Percentiles rank a stretch among this genome's conserved stretches.
Conservation (phyloP, 805 yeast genomes). For the Allodekkera sacchari region DNA sequence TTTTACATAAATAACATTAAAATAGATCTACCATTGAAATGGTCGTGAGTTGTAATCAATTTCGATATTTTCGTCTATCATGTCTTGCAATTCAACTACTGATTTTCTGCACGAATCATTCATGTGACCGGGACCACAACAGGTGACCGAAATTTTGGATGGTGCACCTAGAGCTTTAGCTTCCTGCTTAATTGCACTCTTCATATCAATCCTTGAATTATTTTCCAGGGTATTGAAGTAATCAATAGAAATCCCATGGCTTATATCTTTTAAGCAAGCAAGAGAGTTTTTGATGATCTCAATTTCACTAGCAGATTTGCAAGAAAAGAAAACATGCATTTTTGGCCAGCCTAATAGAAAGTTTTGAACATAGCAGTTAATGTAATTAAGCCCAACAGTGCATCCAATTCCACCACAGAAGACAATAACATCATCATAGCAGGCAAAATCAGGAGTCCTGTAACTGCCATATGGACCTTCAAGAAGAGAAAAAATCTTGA, state of each 20-base stretch:
- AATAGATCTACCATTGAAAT: conserved; percentile 1
- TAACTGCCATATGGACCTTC: conserved; percentile 8
- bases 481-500: conserved; percentile 1
- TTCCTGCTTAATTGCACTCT: background rate
- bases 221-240: background rate
- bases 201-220: too few species aligned
- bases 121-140: background rate
- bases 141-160: background rate
- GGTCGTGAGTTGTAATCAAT: background rate
- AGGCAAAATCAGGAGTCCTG: conserved; percentile 2
- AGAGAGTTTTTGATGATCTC: background rate
- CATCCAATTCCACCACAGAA: conserved; percentile 7
- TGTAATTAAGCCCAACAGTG: conserved; percentile 4
- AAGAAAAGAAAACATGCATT: background rate
- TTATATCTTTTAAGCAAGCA: background rate
- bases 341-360: background rate
- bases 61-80: background rate
- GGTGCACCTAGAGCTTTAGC: background rate
- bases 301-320: background rate
- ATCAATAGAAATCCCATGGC: background rate
- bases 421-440: conserved; percentile 2
- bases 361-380: background rate
- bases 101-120: background rate
- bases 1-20: too few species aligned
- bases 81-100: background rate